Evolutionary conservation across 2,329 filamentous ascomycete genomes (phyloP), one percentile per base, ranked within the genome.

Genomic region (Alternaria postmessia): DNA sequence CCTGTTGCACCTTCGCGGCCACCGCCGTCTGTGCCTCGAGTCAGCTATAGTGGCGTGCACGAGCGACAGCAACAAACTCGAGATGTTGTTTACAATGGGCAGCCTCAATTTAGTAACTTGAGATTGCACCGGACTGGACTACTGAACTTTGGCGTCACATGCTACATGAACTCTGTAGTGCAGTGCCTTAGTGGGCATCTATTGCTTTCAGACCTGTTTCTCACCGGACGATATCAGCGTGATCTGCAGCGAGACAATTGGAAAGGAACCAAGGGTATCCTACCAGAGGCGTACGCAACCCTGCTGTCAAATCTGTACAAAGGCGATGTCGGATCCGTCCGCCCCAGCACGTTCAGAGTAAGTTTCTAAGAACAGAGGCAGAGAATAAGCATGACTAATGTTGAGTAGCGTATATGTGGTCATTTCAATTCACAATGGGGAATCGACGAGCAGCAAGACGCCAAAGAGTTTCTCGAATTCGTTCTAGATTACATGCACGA

Each of bases 151-250:
- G 87, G 88, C 1, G 89, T 91, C 47, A 94, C 91, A 66, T 97
- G 94, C 76, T 97, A 97, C 74, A 93, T 95, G 83, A 97, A 97
- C 78, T 90, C 92, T n/a, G 89, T 90, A 0, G 83, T 98, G 26
- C 94, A 98, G 78, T 91, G 91, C 61, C 81, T 97, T 18, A 91
- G 91, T 59, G 90, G 89, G 2, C 94, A 93, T 1, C 80, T 84
- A 8, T 81, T 84, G 18, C 78, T 90, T 42, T 87, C 85, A 74
- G 87, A 73, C 79, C 87, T 80, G 85, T 97, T 85, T 81, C 86
- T 79, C 75, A 88, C 80, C 81, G 90, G 81, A 73, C 90, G 74
- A 72, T 92, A 79, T 79, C 86, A 75, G 68, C 82, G 74, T 71
- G 85, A 79, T 84, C 87, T 90, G 67, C 87, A 83, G 72, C 84